These are phyloP conservation scores for Tilletia caries DNA, from an alignment of 1,284 basidiomycete genomes.

Conservation along the genomic window DNA sequence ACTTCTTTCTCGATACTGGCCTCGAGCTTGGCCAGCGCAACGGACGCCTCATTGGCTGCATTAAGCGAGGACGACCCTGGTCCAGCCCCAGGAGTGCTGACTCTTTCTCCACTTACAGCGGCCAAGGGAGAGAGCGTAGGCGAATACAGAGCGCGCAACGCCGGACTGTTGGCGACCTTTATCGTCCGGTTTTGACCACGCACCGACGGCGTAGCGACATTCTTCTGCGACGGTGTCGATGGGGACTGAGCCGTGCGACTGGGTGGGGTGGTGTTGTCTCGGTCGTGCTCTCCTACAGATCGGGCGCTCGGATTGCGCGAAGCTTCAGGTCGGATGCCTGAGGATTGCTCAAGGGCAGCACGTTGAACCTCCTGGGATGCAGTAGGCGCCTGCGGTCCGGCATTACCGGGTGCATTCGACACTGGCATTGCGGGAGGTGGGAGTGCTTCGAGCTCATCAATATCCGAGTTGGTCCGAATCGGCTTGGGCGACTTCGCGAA, in stretches of 20 bases:
- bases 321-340: background rate
- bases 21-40: constrained; percentile 30
- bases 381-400: too few species aligned
- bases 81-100: background rate
- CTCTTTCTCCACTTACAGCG: too few species aligned
- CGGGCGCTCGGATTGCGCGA: background rate
- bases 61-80: background rate
- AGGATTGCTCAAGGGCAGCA: background rate
- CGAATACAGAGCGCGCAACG: background rate
- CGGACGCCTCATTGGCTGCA: constrained; percentile 1
- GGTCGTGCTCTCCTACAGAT: background rate
- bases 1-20: constrained; percentile 40
- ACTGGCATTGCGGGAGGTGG: constrained; percentile 3
- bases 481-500: background rate
- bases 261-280: background rate
- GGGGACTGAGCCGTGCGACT: background rate
- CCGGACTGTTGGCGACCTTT: constrained; percentile 10
- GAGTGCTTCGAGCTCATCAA: constrained; percentile 8
- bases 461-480: background rate
- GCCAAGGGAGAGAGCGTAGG: background rate
- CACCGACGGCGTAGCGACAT: background rate
- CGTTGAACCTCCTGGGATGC: background rate
- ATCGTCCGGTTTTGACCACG: constrained; percentile 1
- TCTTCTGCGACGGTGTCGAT: background rate
- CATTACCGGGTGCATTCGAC: background rate